Conservation (phyloP, 192 early-diverging fungal genomes). For the Chytriomyces sp. region DNA sequence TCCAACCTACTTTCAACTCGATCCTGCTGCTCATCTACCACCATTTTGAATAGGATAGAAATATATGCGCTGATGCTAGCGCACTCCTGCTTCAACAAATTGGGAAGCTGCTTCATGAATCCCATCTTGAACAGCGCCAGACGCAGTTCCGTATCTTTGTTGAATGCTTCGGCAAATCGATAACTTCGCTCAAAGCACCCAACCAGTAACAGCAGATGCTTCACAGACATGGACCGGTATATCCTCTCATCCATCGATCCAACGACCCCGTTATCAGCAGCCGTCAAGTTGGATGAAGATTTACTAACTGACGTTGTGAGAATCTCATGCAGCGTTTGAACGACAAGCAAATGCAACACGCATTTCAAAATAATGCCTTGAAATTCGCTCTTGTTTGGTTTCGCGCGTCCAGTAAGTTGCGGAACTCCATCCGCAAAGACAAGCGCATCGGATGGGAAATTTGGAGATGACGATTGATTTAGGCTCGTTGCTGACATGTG, state of each 20-base stretch:
- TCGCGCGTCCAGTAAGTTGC: slow-evolving; percentile 26
- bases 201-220: slow-evolving; percentile 75
- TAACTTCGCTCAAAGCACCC: slow-evolving; percentile 82
- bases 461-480: slow-evolving; percentile 59
- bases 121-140: slow-evolving; percentile 72
- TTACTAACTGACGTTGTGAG: slow-evolving; percentile 36
- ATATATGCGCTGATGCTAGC: slow-evolving; percentile 60
- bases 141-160: slow-evolving; percentile 71
- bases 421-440: slow-evolving; percentile 17
- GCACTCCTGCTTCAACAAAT: slow-evolving; percentile 83
- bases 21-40: slow-evolving; percentile 47
- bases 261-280: slow-evolving; percentile 52
- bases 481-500: slow-evolving; percentile 26
- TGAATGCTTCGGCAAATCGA: slow-evolving; percentile 80
- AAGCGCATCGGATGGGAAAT: neutral
- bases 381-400: slow-evolving; percentile 72
- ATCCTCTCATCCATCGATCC: slow-evolving; percentile 59
- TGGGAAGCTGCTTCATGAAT: slow-evolving; percentile 85
- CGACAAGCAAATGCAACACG: slow-evolving; percentile 83
- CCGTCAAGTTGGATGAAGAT: neutral
- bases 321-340: slow-evolving; percentile 87
- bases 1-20: slow-evolving; percentile 49
- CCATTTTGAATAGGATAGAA: slow-evolving; percentile 67
- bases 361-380: slow-evolving; percentile 87
- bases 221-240: slow-evolving; percentile 57